Evolutionary conservation across 176 grass and related monocot genomes (phyloP).

Genomic region (Elymus sibiricus): DNA sequence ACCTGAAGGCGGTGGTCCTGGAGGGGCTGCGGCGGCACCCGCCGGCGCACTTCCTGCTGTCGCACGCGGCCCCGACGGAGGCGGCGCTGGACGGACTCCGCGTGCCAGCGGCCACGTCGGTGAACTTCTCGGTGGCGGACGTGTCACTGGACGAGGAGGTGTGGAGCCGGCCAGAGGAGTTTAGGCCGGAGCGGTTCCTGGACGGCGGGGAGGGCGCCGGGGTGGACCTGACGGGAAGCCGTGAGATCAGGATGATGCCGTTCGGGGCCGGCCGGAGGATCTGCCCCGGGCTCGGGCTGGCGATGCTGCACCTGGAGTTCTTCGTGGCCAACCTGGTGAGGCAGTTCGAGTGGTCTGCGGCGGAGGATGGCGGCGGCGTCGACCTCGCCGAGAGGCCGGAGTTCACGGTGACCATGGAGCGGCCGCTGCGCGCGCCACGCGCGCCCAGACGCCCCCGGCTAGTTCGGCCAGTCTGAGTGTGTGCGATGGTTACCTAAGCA

Average conservation of each 20-base stretch:
- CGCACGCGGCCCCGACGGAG: conserved; percentile 24
- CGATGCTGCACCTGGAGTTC: conserved; percentile 40
- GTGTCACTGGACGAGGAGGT: conserved; percentile 1
- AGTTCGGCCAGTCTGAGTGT: background rate
- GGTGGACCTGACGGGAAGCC: conserved; percentile 29
- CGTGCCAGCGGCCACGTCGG: conserved; percentile 9
- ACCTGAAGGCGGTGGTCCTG: conserved; percentile 42
- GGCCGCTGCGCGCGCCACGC: conserved; percentile 25
- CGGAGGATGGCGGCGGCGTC: background rate
- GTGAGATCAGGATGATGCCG: conserved; percentile 44
- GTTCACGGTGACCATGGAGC: conserved; percentile 43
- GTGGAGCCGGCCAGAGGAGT: conserved; percentile 25
- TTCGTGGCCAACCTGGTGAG: conserved; percentile 42
- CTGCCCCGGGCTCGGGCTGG: conserved; percentile 30
- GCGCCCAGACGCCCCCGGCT: background rate
- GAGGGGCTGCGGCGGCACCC: conserved; percentile 41
- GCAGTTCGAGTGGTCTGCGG: conserved; percentile 42
- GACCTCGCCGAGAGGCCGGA: conserved; percentile 44
- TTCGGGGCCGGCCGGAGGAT: conserved; percentile 42
- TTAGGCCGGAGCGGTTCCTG: conserved; percentile 29
- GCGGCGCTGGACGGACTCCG: conserved; percentile 5
- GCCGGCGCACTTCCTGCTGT: conserved; percentile 40
- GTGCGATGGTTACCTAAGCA: background rate
- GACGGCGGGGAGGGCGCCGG: conserved; percentile 15
- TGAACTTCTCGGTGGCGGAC: conserved; percentile 39